A percentile compares a stretch with the other conserved stretches of the same genome.
These are phyloP conservation scores for Hymenoscyphus albidus DNA, from an alignment of 2,329 filamentous ascomycete species.

Conservation along the genomic window DNA sequence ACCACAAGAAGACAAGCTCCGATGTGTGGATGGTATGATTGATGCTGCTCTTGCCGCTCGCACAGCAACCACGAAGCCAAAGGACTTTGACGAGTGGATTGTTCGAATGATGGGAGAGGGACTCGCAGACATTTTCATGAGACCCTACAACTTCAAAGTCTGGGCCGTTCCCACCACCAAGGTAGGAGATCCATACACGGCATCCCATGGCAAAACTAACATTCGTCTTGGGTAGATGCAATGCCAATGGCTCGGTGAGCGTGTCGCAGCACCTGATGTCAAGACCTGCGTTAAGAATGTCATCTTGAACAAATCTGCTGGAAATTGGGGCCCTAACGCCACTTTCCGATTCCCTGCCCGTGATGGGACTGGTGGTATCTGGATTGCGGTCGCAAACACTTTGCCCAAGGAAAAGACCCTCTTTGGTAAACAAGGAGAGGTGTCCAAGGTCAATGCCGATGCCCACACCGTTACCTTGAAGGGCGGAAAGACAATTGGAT, in stretches of 20 bases:
- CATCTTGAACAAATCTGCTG: slow-evolving; percentile 91
- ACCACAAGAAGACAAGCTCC: slow-evolving; percentile 94
- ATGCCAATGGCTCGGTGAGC: slow-evolving; percentile 97
- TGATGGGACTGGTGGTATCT: slow-evolving; percentile 96
- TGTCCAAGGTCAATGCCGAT: slow-evolving; percentile 81
- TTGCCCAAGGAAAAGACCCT: slow-evolving; percentile 87
- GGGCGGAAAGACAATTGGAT: slow-evolving; percentile 84
- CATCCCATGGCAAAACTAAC: slow-evolving; percentile 8
- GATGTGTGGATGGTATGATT: slow-evolving; percentile 91
- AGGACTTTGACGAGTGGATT: slow-evolving; percentile 98
- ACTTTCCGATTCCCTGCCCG: slow-evolving; percentile 97
- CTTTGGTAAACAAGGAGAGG: slow-evolving; percentile 80
- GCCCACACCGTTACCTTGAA: slow-evolving; percentile 77
- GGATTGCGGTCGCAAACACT: slow-evolving; percentile 94
- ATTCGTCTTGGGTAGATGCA: slow-evolving; percentile 72
- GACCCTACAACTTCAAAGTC: slow-evolving; percentile 99
- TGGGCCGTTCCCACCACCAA: slow-evolving; percentile 98
- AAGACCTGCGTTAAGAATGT: slow-evolving; percentile 93
- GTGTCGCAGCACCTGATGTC: slow-evolving; percentile 92
- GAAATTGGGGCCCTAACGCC: slow-evolving; percentile 96
- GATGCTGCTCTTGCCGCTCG: slow-evolving; percentile 86
- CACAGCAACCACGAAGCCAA: slow-evolving; percentile 84
- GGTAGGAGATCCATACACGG: slow-evolving; percentile 47
- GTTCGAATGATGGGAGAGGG: slow-evolving; percentile 85
- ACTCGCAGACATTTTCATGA: slow-evolving; percentile 94